These are phyloP conservation scores for Ganoderma meredithae DNA, from an alignment of 1,284 basidiomycete genomes.

Conservation along the genomic window DNA sequence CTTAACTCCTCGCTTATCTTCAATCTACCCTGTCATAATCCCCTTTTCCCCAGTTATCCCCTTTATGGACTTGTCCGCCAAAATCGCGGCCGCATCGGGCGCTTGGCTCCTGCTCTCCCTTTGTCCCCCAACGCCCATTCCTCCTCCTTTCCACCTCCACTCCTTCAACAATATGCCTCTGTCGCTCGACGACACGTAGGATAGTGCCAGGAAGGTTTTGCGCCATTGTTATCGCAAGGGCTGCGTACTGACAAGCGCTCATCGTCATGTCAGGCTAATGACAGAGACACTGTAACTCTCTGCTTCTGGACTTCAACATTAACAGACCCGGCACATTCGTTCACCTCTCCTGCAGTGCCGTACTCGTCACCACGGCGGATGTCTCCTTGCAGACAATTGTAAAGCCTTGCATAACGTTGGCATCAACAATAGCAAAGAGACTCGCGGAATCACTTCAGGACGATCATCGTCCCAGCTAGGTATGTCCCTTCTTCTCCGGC, in stretches of 20 bases:
- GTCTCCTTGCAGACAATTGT: not conserved
- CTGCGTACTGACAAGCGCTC: not conserved
- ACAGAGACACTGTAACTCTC: not conserved
- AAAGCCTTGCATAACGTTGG: not conserved
- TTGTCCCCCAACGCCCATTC: not conserved
- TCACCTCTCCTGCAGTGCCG: not conserved
- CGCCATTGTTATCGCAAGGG: not conserved
- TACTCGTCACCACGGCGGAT: not conserved
- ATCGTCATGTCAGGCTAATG: not conserved
- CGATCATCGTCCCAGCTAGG: conserved; percentile 3
- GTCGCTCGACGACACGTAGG: not conserved
- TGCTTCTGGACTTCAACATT: not conserved
- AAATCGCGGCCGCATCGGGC: not conserved
- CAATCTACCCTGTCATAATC: conserved; percentile 17
- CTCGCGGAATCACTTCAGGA: conserved; percentile 1
- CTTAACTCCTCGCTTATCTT: conserved; percentile 23
- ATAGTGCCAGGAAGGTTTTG: not conserved
- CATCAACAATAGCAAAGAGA: not conserved
- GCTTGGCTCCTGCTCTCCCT: not conserved
- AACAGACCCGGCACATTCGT: not conserved
- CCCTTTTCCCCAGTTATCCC: conserved; percentile 7
- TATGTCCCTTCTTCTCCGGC: conserved; percentile 20
- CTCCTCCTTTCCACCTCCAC: not conserved
- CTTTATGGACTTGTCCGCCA: not conserved
- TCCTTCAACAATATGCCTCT: not conserved